Conservation (phyloP, 2,329 filamentous ascomycete species). For the Cercospora zeina region DNA sequence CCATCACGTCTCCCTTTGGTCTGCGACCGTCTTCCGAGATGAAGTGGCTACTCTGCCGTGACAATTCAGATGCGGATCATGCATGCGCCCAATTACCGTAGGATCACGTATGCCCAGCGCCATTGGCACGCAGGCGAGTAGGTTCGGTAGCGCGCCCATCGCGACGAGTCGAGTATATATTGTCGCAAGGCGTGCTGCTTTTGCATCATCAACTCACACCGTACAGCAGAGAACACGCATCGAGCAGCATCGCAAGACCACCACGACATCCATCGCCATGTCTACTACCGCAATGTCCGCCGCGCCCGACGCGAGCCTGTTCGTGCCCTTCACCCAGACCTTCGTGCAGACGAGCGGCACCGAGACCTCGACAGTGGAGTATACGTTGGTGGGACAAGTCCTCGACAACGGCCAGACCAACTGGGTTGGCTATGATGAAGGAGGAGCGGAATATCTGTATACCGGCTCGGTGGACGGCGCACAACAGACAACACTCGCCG, state of each 20-base stretch:
- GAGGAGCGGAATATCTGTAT: conserved; percentile 29
- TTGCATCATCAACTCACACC: background rate
- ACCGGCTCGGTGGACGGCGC: conserved; percentile 13
- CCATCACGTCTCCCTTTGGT: background rate
- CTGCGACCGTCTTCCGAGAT: background rate
- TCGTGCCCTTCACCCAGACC: conserved; percentile 32
- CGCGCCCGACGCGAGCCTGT: conserved; percentile 28
- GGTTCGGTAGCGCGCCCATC: conserved; percentile 14
- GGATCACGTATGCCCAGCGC: conserved; percentile 10
- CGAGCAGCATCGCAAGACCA: background rate
- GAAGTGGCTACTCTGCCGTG: background rate
- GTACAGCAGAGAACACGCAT: background rate
- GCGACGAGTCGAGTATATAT: conserved; percentile 9
- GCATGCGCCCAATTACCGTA: conserved; percentile 2
- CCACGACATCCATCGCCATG: conserved; percentile 8
- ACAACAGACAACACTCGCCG: conserved; percentile 14
- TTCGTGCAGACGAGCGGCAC: conserved; percentile 17
- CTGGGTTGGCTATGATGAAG: conserved; percentile 40
- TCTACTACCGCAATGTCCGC: conserved; percentile 12
- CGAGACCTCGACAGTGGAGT: conserved; percentile 12
- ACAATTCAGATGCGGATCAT: background rate
- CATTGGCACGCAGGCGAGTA: conserved; percentile 16
- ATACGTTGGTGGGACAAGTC: conserved; percentile 44
- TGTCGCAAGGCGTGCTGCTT: conserved; percentile 7
- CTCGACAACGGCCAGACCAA: conserved; percentile 53